Conservation (phyloP, 1,284 basidiomycete genomes). For the Sporisorium reilianum region DNA sequence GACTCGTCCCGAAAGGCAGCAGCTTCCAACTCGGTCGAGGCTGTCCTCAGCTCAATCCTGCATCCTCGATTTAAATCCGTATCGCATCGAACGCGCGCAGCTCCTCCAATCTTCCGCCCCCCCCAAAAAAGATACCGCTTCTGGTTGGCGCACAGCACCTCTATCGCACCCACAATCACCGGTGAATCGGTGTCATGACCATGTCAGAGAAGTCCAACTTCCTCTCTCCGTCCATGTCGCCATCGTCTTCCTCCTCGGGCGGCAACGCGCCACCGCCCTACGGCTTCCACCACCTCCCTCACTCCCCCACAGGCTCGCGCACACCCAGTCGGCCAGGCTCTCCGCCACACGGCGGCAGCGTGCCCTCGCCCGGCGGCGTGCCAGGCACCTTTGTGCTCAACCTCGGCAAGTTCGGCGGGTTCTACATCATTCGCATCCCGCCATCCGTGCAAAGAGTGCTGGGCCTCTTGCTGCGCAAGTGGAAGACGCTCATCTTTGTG, state of each 20-base stretch:
- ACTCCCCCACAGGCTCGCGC: conserved; percentile 56
- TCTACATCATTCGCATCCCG: conserved; percentile 58
- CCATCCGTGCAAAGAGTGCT: conserved; percentile 50
- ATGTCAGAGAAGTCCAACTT: conserved; percentile 55
- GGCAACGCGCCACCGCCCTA: conserved; percentile 63
- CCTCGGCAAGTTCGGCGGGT: conserved; percentile 61
- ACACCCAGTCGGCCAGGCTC: conserved; percentile 57
- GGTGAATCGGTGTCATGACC: conserved; percentile 23
- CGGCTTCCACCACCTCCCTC: conserved; percentile 60
- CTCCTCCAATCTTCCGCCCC: too few species aligned
- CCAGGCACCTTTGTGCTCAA: conserved; percentile 62
- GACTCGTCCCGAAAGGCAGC: not conserved
- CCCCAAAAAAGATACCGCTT: too few species aligned
- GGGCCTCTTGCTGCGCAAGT: conserved; percentile 56
- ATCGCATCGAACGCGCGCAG: not conserved
- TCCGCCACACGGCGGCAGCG: conserved; percentile 61
- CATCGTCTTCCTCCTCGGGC: conserved; percentile 56
- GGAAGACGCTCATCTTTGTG: conserved; percentile 66
- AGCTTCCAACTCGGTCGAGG: not conserved
- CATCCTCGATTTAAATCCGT: not conserved
- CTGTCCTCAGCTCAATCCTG: not conserved
- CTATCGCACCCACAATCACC: not conserved
- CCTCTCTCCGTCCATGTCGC: conserved; percentile 58
- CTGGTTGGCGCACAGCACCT: not conserved
- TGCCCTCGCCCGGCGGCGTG: conserved; percentile 44